These are phyloP conservation scores for Silene coronaria DNA, from an alignment of 179 eudicot species.

Conservation along the genomic window DNA sequence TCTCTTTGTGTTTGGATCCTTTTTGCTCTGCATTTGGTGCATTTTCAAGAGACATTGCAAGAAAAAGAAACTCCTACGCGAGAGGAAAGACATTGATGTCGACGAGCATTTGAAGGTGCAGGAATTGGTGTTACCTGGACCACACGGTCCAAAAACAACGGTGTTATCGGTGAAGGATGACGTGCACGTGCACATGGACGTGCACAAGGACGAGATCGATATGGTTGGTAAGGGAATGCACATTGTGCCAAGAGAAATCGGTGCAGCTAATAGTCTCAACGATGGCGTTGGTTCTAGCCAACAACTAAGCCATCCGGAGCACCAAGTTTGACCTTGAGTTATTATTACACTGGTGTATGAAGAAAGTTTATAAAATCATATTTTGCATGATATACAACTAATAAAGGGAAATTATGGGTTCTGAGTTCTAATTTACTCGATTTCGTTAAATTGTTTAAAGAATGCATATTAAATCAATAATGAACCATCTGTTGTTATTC, in stretches of 20 bases:
- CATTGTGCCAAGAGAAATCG: conserved; percentile 21
- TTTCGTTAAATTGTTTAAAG: background rate
- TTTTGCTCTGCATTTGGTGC: conserved; percentile 38
- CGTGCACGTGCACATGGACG: conserved; percentile 35
- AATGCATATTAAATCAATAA: background rate
- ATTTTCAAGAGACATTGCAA: conserved; percentile 30
- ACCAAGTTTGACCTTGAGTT: conserved; percentile 14
- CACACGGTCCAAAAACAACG: conserved; percentile 32
- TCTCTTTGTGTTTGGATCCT: conserved; percentile 31
- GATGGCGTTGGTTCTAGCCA: conserved; percentile 17
- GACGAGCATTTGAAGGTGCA: conserved; percentile 49
- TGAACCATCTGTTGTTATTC: background rate
- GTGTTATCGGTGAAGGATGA: conserved; percentile 44
- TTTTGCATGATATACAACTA: background rate
- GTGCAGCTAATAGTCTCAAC: background rate
- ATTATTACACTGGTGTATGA: background rate
- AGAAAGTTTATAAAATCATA: background rate
- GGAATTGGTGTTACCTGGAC: conserved; percentile 40
- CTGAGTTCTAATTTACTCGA: background rate
- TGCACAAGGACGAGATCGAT: conserved; percentile 32
- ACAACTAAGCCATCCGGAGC: conserved; percentile 22
- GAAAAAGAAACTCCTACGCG: conserved; percentile 29
- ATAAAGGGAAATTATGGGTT: background rate
- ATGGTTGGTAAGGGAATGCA: conserved; percentile 26
- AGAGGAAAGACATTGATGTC: conserved; percentile 35